Conservation (phyloP, 768 basidiomycete genomes). For the Pulveroboletus sp. region DNA sequence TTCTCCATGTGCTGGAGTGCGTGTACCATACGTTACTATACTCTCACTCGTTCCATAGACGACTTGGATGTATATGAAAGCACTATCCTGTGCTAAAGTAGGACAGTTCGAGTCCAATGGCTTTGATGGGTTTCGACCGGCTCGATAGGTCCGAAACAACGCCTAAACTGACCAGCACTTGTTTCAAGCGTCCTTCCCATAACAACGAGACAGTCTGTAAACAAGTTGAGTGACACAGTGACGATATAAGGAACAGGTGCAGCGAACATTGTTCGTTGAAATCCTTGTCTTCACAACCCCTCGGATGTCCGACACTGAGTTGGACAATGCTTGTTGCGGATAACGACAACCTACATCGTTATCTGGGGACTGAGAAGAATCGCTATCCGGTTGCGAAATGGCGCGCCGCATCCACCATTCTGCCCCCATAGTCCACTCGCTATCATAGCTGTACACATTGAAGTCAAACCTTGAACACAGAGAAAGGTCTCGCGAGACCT, state of each 20-base stretch:
- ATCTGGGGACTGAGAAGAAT: neutral
- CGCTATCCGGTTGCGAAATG: slow-evolving; percentile 26
- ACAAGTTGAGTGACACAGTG: neutral
- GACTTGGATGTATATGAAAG: neutral
- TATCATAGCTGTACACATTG: slow-evolving; percentile 95
- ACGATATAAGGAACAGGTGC: neutral
- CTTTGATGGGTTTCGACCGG: slow-evolving; percentile 80
- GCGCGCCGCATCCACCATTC: slow-evolving; percentile 90
- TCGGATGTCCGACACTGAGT: slow-evolving; percentile 39
- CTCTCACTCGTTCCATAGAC: slow-evolving; percentile 12
- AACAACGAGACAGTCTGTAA: slow-evolving; percentile 79
- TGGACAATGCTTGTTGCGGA: slow-evolving; percentile 6
- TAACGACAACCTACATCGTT: slow-evolving; percentile 7
- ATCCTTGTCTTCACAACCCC: slow-evolving; percentile 89
- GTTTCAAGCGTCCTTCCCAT: slow-evolving; percentile 90
- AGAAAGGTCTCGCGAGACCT: slow-evolving; percentile 78
- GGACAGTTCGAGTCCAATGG: slow-evolving; percentile 87
- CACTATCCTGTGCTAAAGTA: slow-evolving; percentile 71
- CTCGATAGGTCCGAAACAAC: slow-evolving; percentile 88
- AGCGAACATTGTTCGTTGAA: slow-evolving; percentile 81
- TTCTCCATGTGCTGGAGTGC: slow-evolving; percentile 11
- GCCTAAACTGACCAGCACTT: slow-evolving; percentile 85
- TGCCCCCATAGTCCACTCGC: slow-evolving; percentile 92
- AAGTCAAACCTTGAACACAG: slow-evolving; percentile 91
- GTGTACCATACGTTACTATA: slow-evolving; percentile 19